Percentiles rank a stretch among this genome's conserved stretches.
These are phyloP conservation scores for Cryptococcus neoformans DNA, from an alignment of 1,284 basidiomycete genomes.

Conservation along the genomic window DNA sequence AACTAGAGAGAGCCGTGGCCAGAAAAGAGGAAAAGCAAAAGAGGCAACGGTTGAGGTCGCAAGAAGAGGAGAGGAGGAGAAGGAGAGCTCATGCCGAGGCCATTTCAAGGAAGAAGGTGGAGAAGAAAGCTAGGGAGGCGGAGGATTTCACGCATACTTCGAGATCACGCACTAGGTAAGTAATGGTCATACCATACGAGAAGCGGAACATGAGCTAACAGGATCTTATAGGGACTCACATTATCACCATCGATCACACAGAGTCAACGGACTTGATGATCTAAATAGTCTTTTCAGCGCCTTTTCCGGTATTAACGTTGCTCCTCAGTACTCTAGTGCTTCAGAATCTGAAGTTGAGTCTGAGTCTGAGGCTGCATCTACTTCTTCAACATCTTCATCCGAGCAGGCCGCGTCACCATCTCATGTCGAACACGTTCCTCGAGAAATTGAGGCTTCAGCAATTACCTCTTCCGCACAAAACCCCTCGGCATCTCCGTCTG, in stretches of 20 bases:
- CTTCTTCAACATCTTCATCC: conserved; percentile 12
- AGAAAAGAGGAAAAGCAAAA: neutral
- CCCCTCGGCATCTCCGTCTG: conserved; percentile 4
- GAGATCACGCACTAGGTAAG: conserved; percentile 14
- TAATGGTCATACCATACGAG: neutral
- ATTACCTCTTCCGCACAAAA: conserved; percentile 36
- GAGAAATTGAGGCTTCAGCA: conserved; percentile 36
- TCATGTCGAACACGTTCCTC: conserved; percentile 35
- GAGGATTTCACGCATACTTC: conserved; percentile 40
- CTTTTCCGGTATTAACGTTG: conserved; percentile 38
- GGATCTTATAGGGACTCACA: neutral
- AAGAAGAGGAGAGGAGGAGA: conserved; percentile 80
- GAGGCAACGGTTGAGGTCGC: conserved; percentile 32
- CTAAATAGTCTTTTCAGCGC: conserved; percentile 34
- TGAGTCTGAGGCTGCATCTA: neutral
- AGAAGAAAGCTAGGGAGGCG: conserved; percentile 73
- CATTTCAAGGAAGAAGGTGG: conserved; percentile 56
- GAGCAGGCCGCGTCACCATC: conserved; percentile 30
- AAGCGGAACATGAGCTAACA: neutral
- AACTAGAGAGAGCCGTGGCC: neutral
- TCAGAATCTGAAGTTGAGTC: neutral
- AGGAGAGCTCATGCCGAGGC: conserved; percentile 13
- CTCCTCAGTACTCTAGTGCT: neutral
- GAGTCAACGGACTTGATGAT: conserved; percentile 18
- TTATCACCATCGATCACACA: neutral